These are phyloP conservation scores for Boletus rufocinnamomeus DNA, from an alignment of 768 basidiomycete genomes.

Conservation along the genomic window DNA sequence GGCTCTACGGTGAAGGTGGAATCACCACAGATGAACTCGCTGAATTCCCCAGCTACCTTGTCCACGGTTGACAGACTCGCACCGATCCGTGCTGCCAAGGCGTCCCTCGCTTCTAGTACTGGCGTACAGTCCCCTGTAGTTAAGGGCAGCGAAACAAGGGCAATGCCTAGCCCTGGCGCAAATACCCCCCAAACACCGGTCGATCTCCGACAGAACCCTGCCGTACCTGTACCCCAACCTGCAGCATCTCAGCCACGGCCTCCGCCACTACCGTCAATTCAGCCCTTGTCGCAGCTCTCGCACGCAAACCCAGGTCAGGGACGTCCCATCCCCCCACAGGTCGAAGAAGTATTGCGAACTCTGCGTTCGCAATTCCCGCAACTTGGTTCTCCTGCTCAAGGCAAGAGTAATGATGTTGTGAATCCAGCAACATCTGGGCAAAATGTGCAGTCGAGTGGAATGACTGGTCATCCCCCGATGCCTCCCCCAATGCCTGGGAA, in stretches of 20 bases:
- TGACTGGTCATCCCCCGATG: background rate
- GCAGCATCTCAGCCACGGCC: background rate
- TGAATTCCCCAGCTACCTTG: conserved; percentile 9
- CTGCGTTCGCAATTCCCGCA: conserved; percentile 22
- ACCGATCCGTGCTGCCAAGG: conserved; percentile 37
- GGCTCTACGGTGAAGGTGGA: conserved; percentile 18
- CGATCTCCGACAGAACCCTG: conserved; percentile 5
- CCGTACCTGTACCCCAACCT: background rate
- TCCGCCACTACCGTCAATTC: background rate
- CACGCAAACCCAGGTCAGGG: conserved; percentile 7
- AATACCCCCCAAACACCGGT: background rate
- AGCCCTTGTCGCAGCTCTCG: conserved; percentile 3
- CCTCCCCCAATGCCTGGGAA: background rate
- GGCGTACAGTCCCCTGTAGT: conserved; percentile 14
- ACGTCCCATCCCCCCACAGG: background rate
- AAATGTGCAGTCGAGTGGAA: background rate
- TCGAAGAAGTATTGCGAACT: conserved; percentile 19
- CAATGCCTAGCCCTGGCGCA: background rate
- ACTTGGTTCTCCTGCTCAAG: conserved; percentile 1
- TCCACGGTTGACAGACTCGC: conserved; percentile 31
- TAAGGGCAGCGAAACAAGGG: background rate
- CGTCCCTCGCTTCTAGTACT: conserved; percentile 19
- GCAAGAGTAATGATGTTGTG: background rate
- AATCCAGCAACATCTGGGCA: background rate
- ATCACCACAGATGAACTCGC: conserved; percentile 14